Conservation (phyloP, 1,284 basidiomycete genomes). For the Serendipita sp. region DNA sequence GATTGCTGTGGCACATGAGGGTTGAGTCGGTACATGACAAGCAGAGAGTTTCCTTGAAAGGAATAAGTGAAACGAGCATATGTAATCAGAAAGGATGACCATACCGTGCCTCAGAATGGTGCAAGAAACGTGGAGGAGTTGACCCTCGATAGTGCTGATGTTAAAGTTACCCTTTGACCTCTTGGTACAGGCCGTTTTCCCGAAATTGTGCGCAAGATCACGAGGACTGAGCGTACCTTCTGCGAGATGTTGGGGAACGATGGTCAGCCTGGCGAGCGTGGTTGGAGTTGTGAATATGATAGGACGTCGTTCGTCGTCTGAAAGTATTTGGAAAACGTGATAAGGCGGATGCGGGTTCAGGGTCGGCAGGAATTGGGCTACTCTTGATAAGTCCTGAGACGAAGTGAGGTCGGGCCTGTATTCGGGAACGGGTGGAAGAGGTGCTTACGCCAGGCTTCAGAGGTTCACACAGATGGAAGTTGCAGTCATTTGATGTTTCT, state of each 20-base stretch:
- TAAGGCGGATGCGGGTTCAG: constrained; percentile 1
- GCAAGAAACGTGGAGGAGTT: neutral
- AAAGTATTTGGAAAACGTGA: constrained; percentile 2
- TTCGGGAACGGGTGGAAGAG: neutral
- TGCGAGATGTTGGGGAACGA: neutral
- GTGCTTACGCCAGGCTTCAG: constrained; percentile 6
- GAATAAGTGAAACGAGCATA: neutral
- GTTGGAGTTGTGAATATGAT: neutral
- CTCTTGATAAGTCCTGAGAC: constrained; percentile 1
- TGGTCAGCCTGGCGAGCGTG: neutral
- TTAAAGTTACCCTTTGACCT: neutral
- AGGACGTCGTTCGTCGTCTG: neutral
- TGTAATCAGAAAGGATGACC: neutral
- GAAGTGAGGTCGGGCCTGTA: neutral
- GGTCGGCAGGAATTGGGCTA: neutral
- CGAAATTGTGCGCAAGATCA: neutral
- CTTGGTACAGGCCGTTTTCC: neutral
- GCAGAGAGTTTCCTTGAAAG: neutral
- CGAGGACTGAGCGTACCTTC: neutral
- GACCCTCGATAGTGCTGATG: neutral
- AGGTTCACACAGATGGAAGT: neutral
- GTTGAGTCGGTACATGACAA: neutral
- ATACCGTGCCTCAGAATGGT: neutral
- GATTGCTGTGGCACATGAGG: neutral
- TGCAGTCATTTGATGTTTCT: neutral